Evolutionary conservation across 257 asterid genomes (phyloP), one percentile per base, ranked within the genome.

Genomic region (Penstemon newberryi): DNA sequence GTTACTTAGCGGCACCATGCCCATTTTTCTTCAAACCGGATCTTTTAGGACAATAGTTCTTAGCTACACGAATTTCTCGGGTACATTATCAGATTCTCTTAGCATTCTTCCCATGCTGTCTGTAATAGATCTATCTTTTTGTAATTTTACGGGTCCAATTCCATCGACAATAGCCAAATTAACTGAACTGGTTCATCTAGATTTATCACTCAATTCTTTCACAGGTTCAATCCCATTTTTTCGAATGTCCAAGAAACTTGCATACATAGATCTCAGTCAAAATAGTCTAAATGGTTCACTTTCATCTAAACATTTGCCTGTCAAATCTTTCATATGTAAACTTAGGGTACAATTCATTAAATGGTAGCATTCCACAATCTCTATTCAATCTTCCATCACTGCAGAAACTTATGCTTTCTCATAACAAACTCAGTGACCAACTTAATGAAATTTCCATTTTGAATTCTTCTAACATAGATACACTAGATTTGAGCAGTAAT

Each of bases 71-170:
- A 15, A 15, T 15, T 15, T 15, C 18, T 15, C 18, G 18, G 18
- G 18, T 15, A 15, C 18, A 15, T 15, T 15, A 15, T 88, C 88
- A 0, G 51, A 57, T 41, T 81, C 89, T 38, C 75, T 83, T 18
- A 51, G 72, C 58, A 69, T 78, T 55, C 84, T 83, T 40, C 65
- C 56, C 19, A 60, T 64, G 79, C 40, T 87, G 66, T 72, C 81
- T 38, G 15, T 0, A 51, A 67, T 87, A 56, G 79, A 75, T 56
- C 71, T 87, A 58, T 56, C 60, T 0, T 54, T 13, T 71, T 78
- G 92, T 78, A 58, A 70, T 44, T 85, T 88, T 69, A 53, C 47
- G 1, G 92, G 95, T 36, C 39, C 4, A 0, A 77, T 88, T 50
- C 90, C 95, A 3, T 12, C 70, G 12, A 40, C 79, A 3, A 69